These are phyloP conservation scores for Heterobasidion parviporum DNA, from an alignment of 1,284 basidiomycete species.

Conservation along the genomic window DNA sequence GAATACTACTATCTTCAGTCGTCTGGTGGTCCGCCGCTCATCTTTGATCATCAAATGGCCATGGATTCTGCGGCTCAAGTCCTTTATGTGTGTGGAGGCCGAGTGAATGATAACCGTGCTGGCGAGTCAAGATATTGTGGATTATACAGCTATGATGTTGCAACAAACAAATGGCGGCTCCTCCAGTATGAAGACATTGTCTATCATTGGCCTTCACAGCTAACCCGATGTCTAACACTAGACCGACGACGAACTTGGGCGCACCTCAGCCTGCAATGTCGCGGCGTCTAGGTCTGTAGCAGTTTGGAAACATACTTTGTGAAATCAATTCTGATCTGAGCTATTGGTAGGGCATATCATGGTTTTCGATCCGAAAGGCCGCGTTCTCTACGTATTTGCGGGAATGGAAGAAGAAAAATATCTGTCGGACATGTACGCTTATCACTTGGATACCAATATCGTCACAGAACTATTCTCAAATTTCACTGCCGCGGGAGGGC, in stretches of 20 bases:
- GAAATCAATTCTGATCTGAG: background rate
- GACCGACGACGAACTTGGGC: constrained; percentile 1
- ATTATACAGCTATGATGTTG: constrained; percentile 61
- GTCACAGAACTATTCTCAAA: constrained; percentile 57
- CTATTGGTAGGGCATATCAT: constrained; percentile 58
- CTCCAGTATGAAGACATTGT: constrained; percentile 36
- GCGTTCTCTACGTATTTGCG: constrained; percentile 60
- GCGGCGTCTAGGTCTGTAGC: constrained; percentile 51
- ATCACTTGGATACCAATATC: constrained; percentile 49
- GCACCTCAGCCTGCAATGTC: constrained; percentile 29
- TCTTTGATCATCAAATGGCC: constrained; percentile 79
- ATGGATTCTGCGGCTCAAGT: constrained; percentile 67
- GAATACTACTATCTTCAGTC: constrained; percentile 26
- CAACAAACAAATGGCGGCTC: constrained; percentile 52
- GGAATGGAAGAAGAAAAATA: constrained; percentile 57
- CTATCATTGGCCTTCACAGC: background rate
- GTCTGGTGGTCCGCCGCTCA: constrained; percentile 62
- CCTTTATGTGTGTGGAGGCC: constrained; percentile 75
- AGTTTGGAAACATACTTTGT: background rate
- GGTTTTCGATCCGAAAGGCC: constrained; percentile 55
- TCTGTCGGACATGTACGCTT: constrained; percentile 68
- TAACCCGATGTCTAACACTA: background rate
- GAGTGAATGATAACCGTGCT: constrained; percentile 59
- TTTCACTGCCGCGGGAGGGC: constrained; percentile 49
- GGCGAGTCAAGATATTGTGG: constrained; percentile 54